phyloP scores from a whole-genome alignment of 305 asterid species.

The Solanum hybrid region DNA sequence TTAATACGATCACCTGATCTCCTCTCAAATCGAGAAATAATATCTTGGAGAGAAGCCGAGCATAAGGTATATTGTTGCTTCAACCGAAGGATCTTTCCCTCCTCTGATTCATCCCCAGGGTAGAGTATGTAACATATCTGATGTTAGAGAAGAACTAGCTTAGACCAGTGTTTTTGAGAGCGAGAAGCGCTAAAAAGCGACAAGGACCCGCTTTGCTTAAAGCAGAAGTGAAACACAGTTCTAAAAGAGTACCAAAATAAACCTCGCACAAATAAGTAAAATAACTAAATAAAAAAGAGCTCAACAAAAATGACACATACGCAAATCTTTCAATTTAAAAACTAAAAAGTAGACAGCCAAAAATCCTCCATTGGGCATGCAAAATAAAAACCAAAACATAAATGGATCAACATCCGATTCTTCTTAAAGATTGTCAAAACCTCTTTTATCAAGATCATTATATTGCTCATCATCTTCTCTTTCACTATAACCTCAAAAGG shows the following conservation, averaged over 20 bases:
- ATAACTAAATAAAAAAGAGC: too few relatives aligned
- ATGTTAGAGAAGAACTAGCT: constrained; percentile 11
- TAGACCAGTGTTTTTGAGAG: not conserved
- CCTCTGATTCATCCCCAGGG: constrained; percentile 83
- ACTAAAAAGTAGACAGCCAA: not conserved
- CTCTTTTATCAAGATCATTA: not conserved
- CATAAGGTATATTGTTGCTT: constrained; percentile 91
- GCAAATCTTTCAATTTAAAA: too few relatives aligned
- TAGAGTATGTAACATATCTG: constrained; percentile 83
- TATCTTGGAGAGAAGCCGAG: constrained; percentile 95
- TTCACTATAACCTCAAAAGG: not conserved
- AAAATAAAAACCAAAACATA: not conserved
- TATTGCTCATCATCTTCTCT: not conserved
- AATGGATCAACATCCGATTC: not conserved
- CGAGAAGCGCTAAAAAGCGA: not conserved
- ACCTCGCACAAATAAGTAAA: too few relatives aligned
- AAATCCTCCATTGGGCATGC: not conserved
- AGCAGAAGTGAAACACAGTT: too few relatives aligned
- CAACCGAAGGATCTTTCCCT: constrained; percentile 73
- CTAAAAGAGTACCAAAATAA: not conserved
- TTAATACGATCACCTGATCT: constrained; percentile 53
- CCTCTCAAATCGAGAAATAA: constrained; percentile 70
- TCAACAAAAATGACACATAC: too few relatives aligned
- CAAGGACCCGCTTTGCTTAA: not conserved
- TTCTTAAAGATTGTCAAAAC: not conserved